Percentiles rank a stretch among this genome's conserved stretches.
phyloP scores from a whole-genome alignment of 441 rosid species.

The Eruca vesicaria region DNA sequence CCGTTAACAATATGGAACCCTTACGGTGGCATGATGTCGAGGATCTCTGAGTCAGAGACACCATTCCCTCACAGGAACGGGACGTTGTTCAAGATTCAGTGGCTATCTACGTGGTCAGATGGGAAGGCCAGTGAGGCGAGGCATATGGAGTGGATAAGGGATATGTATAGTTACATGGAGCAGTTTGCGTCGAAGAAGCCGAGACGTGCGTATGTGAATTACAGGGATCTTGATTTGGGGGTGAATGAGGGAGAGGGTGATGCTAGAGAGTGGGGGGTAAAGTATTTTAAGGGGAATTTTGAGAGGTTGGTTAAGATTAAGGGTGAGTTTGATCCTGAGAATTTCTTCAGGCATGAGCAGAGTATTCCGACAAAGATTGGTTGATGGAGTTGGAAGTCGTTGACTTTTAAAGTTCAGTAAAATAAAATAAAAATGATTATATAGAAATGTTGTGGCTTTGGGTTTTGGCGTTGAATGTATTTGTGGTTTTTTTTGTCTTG shows the following conservation, averaged over 20 bases:
- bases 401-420: neutral
- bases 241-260: constrained; percentile 33
- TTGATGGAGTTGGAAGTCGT: neutral
- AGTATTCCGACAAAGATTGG: constrained; percentile 33
- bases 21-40: constrained; percentile 43
- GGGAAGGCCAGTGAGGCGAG: constrained; percentile 24
- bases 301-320: constrained; percentile 37
- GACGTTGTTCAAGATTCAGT: constrained; percentile 39
- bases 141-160: constrained; percentile 42
- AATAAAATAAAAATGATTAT: neutral
- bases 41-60: constrained; percentile 32
- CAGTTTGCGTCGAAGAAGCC: constrained; percentile 38
- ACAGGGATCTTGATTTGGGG: constrained; percentile 49
- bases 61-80: constrained; percentile 46
- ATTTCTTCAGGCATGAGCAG: constrained; percentile 41
- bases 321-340: constrained; percentile 35
- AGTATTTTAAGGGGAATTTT: constrained; percentile 33
- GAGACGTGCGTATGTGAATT: constrained; percentile 43
- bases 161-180: constrained; percentile 33
- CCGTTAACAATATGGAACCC: constrained; percentile 44
- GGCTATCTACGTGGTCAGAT: constrained; percentile 32
- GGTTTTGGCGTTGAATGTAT: neutral
- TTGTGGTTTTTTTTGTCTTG: no score
- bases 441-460: neutral
- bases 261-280: constrained; percentile 38